Conservation (phyloP, 2,329 filamentous ascomycete species). For the Microsporum audouinii region DNA sequence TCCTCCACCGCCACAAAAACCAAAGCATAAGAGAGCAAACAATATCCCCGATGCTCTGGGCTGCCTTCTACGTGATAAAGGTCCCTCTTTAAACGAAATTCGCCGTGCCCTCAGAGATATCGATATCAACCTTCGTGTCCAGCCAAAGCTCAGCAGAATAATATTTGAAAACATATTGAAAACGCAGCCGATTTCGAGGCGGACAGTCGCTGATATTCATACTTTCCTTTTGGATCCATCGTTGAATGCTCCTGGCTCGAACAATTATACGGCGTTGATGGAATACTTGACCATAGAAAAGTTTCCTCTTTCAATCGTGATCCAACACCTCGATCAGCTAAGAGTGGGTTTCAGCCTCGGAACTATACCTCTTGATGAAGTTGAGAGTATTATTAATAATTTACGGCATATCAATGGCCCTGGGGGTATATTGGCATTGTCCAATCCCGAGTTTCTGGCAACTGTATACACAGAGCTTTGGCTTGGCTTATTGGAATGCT, state of each 20-base stretch:
- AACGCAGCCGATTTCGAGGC: conserved; percentile 9
- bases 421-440: conserved; percentile 10
- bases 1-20: not conserved
- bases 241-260: conserved; percentile 26
- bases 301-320: conserved; percentile 12
- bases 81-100: conserved; percentile 19
- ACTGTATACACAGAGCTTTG: conserved; percentile 25
- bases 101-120: conserved; percentile 21
- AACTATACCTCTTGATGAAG: conserved; percentile 24
- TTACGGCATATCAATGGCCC: conserved; percentile 17
- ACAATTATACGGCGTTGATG: conserved; percentile 26
- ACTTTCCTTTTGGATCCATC: conserved; percentile 27
- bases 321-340: conserved; percentile 16
- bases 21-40: too few species aligned
- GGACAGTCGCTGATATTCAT: conserved; percentile 18
- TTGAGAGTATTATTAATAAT: conserved; percentile 23
- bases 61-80: not conserved
- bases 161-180: conserved; percentile 26
- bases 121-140: conserved; percentile 24
- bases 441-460: conserved; percentile 15
- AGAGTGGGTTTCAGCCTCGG: conserved; percentile 26
- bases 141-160: conserved; percentile 26
- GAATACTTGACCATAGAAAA: conserved; percentile 16
- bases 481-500: conserved; percentile 27
- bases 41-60: not conserved